Base-by-base conservation (phyloP, 2,329 filamentous ascomycete species). In the Magnaporthiopsis poae region DNA sequence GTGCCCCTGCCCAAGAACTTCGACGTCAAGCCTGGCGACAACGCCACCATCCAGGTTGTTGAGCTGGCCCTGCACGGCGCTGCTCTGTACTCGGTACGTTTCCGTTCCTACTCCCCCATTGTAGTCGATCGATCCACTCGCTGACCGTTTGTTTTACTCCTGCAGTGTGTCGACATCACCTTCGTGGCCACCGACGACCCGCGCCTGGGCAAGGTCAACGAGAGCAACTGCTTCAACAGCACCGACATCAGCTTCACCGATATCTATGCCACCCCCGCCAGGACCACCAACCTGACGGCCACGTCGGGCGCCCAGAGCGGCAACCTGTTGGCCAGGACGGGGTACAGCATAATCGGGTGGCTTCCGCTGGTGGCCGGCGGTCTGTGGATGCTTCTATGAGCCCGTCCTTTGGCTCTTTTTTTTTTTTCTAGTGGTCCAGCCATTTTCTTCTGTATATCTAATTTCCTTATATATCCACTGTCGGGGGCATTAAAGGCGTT, bases 91-190 rank as follows among this genome's bases (percentile, higher is more conserved):
- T 92, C 90, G 68, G 90, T 93, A 81, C 71, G 88, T 64, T 61
- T 29, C 56, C 5, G 60, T 46, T 39, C 12, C 21, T 65, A 2
- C 27, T 27, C 27, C 27, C 27, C 27, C 2, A 2, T 27, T 27
- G 27, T 27, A 27, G 27, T 27, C 27, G 27, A 27, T 27, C 27
- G 27, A 27, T 27, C 27, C 27, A 27, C 27, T 27, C 27, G 9
- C 46, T 66, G 15, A 65, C 64, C 18, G 27, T 27, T 27, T 31
- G 1, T n/a, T 1, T 3, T 31, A 13, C 7, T 7, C 11, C 36
- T 21, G 5, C 36, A 96, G 92, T 98, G 95, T 75, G 93, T 96
- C 71, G 94, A 98, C 74, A 96, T 98, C 73, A 94, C 90, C 62
- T 96, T 98, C 72, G 91, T 89, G 63, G 90, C 92, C 1, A 90